Percentiles rank a stretch among this genome's conserved stretches.
Evolutionary conservation across 2,329 filamentous ascomycete genomes (phyloP).

Genomic region (Xylaria arbuscula): DNA sequence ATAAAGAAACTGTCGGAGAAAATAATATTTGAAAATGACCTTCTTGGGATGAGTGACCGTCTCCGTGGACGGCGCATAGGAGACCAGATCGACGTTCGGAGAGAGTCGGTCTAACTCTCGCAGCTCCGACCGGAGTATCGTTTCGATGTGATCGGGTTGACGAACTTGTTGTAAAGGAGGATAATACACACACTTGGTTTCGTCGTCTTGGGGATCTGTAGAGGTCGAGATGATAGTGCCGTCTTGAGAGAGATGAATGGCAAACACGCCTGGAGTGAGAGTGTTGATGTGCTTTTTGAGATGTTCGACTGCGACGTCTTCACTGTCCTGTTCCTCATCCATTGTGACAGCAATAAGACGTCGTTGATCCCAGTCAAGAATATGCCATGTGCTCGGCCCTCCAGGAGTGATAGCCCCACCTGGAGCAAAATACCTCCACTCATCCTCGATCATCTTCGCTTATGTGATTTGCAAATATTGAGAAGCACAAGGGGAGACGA

Average conservation of each 20-base stretch:
- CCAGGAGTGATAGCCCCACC: conserved; percentile 3
- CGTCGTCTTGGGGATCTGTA: conserved; percentile 12
- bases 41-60: background rate
- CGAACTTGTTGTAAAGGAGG: background rate
- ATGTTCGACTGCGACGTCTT: conserved; percentile 12
- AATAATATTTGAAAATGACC: conserved; percentile 19
- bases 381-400: conserved; percentile 17
- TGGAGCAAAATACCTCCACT: conserved; percentile 17
- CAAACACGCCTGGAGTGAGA: conserved; percentile 2
- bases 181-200: conserved; percentile 11
- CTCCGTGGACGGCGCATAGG: background rate
- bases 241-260: conserved; percentile 15
- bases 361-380: conserved; percentile 22
- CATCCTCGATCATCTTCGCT: conserved; percentile 15
- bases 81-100: conserved; percentile 14
- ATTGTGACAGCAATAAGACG: conserved; percentile 21
- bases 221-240: conserved; percentile 9
- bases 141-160: conserved; percentile 5
- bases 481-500: too few species aligned
- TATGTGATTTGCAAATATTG: too few species aligned
- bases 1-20: background rate
- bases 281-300: conserved; percentile 15
- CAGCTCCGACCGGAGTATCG: conserved; percentile 10
- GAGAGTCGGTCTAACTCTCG: conserved; percentile 9
- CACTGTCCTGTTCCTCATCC: conserved; percentile 18